Evolutionary conservation across 805 yeast species (phyloP).

Genomic region (Lipomyces lipofer): DNA sequence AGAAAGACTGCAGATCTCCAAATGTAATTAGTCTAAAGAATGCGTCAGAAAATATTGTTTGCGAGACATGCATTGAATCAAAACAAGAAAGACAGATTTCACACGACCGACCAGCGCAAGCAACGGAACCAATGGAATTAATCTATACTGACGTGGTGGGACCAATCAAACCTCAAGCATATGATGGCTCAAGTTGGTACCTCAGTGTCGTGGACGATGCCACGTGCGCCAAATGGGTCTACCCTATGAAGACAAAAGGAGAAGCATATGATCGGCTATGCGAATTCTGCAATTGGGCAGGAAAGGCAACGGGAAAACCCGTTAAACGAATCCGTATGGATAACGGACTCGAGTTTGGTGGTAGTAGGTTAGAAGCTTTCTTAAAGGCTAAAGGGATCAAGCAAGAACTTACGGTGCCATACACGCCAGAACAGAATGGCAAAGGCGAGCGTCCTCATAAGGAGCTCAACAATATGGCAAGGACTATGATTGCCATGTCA

Average conservation of each 20-base stretch:
- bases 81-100: not conserved
- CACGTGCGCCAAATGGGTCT: not conserved
- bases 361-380: not conserved
- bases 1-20: not conserved
- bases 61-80: not conserved
- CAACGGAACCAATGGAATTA: not conserved
- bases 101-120: not conserved
- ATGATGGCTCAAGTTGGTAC: not conserved
- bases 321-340: not conserved
- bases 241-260: not conserved
- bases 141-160: not conserved
- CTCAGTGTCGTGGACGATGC: not conserved
- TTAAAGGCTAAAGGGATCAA: not conserved
- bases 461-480: not conserved
- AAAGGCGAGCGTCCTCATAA: not conserved
- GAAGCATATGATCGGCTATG: not conserved
- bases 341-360: not conserved
- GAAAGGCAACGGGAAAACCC: not conserved
- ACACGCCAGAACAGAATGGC: conserved; percentile 1
- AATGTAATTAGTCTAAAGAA: not conserved
- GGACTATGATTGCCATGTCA: not conserved
- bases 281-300: not conserved
- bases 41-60: not conserved
- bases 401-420: not conserved
- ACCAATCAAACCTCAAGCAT: not conserved